phyloP scores from a whole-genome alignment of 139 green algal genomes.

The Asterochloris erici region DNA sequence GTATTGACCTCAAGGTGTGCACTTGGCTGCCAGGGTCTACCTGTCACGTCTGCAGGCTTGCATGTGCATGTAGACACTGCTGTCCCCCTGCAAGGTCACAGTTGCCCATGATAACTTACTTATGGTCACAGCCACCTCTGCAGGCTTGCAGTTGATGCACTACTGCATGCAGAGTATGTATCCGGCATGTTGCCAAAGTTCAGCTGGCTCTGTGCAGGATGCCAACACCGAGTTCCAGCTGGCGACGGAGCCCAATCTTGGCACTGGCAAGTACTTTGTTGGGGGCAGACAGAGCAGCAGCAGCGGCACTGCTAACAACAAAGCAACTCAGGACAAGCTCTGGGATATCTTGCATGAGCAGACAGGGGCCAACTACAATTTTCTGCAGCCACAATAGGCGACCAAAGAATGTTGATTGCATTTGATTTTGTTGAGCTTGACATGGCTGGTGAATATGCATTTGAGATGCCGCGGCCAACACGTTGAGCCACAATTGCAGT shows the following conservation, averaged over 20 bases:
- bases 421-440: background rate
- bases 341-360: conserved; percentile 38
- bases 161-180: background rate
- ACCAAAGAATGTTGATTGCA: background rate
- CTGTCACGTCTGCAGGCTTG: background rate
- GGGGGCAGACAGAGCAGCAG: background rate
- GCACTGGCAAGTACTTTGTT: conserved; percentile 57
- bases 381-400: background rate
- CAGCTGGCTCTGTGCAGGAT: conserved; percentile 11
- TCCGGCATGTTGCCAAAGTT: background rate
- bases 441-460: background rate
- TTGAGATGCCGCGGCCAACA: background rate
- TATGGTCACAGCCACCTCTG: background rate
- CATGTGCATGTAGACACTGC: background rate
- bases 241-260: conserved; percentile 32
- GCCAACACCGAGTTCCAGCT: conserved; percentile 54
- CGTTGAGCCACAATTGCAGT: too few species aligned
- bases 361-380: conserved; percentile 23
- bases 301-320: conserved; percentile 4
- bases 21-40: background rate
- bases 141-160: background rate
- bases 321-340: conserved; percentile 15
- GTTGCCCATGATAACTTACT: background rate
- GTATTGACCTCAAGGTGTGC: conserved; percentile 37
- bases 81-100: background rate